Percentiles rank a stretch among this genome's conserved stretches.
phyloP scores from a whole-genome alignment of 2,329 filamentous ascomycete genomes.

The Aspergillus ochraceoroseus region DNA sequence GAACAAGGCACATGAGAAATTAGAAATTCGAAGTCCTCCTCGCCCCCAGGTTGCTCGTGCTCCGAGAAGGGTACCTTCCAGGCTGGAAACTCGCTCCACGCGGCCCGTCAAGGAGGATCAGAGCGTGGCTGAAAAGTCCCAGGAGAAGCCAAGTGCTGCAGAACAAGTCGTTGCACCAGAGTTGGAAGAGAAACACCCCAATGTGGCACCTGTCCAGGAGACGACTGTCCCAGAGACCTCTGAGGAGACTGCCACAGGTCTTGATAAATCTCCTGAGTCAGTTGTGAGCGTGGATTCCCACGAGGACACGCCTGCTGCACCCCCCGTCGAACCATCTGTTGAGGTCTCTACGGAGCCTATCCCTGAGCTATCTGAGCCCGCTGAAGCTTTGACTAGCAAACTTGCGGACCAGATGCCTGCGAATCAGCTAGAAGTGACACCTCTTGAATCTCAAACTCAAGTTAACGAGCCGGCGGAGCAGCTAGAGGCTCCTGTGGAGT shows the following conservation, averaged over 20 bases:
- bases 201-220: slow-evolving; percentile 5
- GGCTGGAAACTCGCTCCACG: slow-evolving; percentile 20
- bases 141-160: slow-evolving; percentile 9
- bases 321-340: neutral
- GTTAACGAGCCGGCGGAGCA: slow-evolving; percentile 12
- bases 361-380: neutral
- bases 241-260: neutral
- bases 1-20: slow-evolving; percentile 47
- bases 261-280: no score
- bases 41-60: slow-evolving; percentile 25
- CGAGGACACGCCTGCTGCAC: slow-evolving; percentile 5
- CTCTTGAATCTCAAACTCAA: no score
- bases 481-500: slow-evolving; percentile 8
- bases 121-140: slow-evolving; percentile 6
- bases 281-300: neutral
- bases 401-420: neutral
- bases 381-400: neutral
- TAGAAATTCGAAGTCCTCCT: slow-evolving; percentile 41
- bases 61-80: slow-evolving; percentile 25
- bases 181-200: slow-evolving; percentile 3
- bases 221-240: neutral
- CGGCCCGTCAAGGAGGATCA: slow-evolving; percentile 25
- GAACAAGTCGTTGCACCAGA: no score
- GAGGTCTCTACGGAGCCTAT: slow-evolving; percentile 10
- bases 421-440: neutral